Evolutionary conservation across 2,329 filamentous ascomycete species (phyloP), one percentile per base, ranked within the genome.

Genomic region (Aschersonia sp.): DNA sequence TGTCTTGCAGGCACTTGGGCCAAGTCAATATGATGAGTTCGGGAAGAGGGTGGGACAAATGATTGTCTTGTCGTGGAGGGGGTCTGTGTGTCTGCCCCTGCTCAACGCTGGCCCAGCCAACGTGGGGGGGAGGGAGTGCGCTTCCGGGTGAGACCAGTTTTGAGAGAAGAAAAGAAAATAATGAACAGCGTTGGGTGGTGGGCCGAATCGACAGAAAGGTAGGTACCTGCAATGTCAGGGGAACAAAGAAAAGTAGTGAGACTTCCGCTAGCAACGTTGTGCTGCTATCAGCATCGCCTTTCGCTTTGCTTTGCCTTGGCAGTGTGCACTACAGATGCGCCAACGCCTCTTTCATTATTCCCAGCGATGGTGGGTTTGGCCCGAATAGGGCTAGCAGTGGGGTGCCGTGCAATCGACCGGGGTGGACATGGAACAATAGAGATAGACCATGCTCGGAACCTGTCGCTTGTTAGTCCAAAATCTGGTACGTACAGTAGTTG

Each of bases 21-120:
- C 61, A 55, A 57, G 55, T 58, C 53, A 55, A 54, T 52, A 53
- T 57, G 55, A 58, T 56, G 54, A 51, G 52, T 51, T 52, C n/a
- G 14, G 55, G 51, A 56, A 52, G 51, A 56, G 53, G 51, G 55
- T 51, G 50, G 56, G 43, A 54, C 53, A 57, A 58, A 52, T 55
- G 57, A 63, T 58, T 63, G 60, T 63, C 57, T 63, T 49, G 56
- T 57, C 50, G 45, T 49, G 56, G 54, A 53, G 57, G 60, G 53
- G 57, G 59, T 61, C 60, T 62, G 62, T 65, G 58, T 57, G 54
- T 50, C 55, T 58, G 54, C 57, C 50, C 52, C 52, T 50, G 49
- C 48, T 47, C 49, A 40, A 46, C 33, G 42, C 45, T 52, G 45
- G 49, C 46, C 45, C 43, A 46, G 42, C 44, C 45, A 42, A 42